Conservation (phyloP, 495 filamentous ascomycete genomes). For the Aspergillus funiculosus region DNA sequence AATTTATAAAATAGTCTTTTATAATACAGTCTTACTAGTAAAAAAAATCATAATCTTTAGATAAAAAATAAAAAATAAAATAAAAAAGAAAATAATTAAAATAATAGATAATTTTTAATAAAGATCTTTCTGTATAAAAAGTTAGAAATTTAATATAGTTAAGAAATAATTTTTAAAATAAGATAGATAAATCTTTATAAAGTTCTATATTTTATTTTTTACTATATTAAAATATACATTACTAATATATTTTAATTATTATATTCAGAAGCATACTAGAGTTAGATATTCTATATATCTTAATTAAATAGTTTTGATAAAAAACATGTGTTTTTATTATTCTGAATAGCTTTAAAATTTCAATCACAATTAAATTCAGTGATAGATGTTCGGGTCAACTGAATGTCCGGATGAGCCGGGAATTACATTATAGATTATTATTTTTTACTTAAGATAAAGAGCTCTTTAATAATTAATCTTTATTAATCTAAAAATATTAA, state of each 20-base stretch:
- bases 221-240: background rate
- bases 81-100: background rate
- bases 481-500: too few relatives aligned
- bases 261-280: background rate
- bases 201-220: background rate
- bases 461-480: too few relatives aligned
- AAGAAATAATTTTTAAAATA: background rate
- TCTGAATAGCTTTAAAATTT: too few relatives aligned
- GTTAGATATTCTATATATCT: too few relatives aligned
- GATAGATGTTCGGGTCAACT: too few relatives aligned
- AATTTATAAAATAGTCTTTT: background rate
- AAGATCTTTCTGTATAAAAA: background rate
- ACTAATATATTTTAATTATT: background rate
- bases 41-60: background rate
- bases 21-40: background rate
- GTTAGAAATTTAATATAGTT: background rate
- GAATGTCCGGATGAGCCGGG: too few relatives aligned
- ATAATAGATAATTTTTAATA: background rate
- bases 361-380: too few relatives aligned
- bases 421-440: too few relatives aligned
- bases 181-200: background rate
- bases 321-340: too few relatives aligned
- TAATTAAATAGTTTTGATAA: too few relatives aligned
- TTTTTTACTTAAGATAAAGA: too few relatives aligned
- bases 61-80: too few relatives aligned